phyloP scores from a whole-genome alignment of 306 rosid genomes.

The Mimosa bimucronata region DNA sequence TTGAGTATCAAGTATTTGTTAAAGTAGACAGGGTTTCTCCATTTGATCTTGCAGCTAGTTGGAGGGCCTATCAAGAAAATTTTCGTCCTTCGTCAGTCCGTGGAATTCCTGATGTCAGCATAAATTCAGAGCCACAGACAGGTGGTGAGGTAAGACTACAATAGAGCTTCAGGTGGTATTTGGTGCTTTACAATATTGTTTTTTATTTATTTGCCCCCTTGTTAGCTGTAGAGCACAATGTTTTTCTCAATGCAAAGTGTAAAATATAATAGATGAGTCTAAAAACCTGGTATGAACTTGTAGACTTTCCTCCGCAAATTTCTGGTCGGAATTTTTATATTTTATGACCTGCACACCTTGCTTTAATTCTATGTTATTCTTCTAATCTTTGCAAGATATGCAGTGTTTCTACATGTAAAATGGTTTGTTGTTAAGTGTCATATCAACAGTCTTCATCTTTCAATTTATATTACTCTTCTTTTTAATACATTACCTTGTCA shows the following conservation, averaged over 20 bases:
- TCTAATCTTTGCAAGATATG: not conserved
- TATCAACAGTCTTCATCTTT: not conserved
- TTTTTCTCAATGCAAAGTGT: slow-evolving; percentile 27
- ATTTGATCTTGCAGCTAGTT: slow-evolving; percentile 95
- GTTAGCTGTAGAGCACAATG: slow-evolving; percentile 20
- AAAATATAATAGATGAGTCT: not conserved
- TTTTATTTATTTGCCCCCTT: slow-evolving; percentile 16
- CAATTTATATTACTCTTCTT: not conserved
- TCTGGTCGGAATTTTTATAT: slow-evolving; percentile 9
- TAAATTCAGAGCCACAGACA: slow-evolving; percentile 57
- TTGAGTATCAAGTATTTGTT: slow-evolving; percentile 81
- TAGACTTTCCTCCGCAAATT: not conserved
- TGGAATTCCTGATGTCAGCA: slow-evolving; percentile 93
- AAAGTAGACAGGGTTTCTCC: slow-evolving; percentile 86
- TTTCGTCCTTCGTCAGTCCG: slow-evolving; percentile 79
- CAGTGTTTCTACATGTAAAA: slow-evolving; percentile 1
- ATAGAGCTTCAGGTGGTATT: slow-evolving; percentile 6
- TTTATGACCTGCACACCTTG: not conserved
- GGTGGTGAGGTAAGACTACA: slow-evolving; percentile 62
- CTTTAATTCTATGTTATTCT: slow-evolving; percentile 7
- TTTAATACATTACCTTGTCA: not conserved
- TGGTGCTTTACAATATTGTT: slow-evolving; percentile 10
- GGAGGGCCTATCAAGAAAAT: slow-evolving; percentile 90
- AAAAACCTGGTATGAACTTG: slow-evolving; percentile 25
- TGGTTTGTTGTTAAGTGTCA: slow-evolving; percentile 5